Percentiles rank a stretch among this genome's conserved stretches.
Conservation (phyloP, 192 early-diverging fungal species). For the Backusella parvicylindrica region DNA sequence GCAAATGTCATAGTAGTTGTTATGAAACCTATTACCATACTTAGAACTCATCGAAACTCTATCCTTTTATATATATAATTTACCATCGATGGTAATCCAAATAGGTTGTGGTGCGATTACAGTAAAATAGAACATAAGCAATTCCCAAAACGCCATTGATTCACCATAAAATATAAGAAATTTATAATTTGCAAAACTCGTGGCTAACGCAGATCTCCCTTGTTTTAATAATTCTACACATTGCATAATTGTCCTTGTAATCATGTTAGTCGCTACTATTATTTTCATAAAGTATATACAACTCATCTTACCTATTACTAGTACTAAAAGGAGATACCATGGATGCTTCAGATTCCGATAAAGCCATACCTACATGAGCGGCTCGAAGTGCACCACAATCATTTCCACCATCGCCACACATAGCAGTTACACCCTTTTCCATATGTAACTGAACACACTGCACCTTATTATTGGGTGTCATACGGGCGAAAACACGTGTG, state of each 20-base stretch:
- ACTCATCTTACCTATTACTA: slow-evolving; percentile 25
- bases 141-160: slow-evolving; percentile 62
- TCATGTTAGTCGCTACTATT: not conserved
- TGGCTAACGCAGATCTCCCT: slow-evolving; percentile 71
- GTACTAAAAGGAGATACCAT: slow-evolving; percentile 82
- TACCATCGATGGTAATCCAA: slow-evolving; percentile 72
- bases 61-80: not conserved
- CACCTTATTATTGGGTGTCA: slow-evolving; percentile 78
- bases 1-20: slow-evolving; percentile 60
- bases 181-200: slow-evolving; percentile 74
- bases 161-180: slow-evolving; percentile 75
- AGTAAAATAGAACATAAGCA: slow-evolving; percentile 70
- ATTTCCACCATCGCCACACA: slow-evolving; percentile 91
- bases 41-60: not conserved
- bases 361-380: slow-evolving; percentile 76
- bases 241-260: slow-evolving; percentile 46
- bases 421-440: slow-evolving; percentile 73
- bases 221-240: slow-evolving; percentile 72
- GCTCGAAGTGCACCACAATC: slow-evolving; percentile 80
- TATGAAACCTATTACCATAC: slow-evolving; percentile 32
- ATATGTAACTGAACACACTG: slow-evolving; percentile 71
- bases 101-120: slow-evolving; percentile 65
- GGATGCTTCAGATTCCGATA: slow-evolving; percentile 75
- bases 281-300: not conserved
- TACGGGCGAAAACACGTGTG: slow-evolving; percentile 75